Conservation (phyloP, 2,329 filamentous ascomycete genomes). For the Stagonosporopsis rhizophila region DNA sequence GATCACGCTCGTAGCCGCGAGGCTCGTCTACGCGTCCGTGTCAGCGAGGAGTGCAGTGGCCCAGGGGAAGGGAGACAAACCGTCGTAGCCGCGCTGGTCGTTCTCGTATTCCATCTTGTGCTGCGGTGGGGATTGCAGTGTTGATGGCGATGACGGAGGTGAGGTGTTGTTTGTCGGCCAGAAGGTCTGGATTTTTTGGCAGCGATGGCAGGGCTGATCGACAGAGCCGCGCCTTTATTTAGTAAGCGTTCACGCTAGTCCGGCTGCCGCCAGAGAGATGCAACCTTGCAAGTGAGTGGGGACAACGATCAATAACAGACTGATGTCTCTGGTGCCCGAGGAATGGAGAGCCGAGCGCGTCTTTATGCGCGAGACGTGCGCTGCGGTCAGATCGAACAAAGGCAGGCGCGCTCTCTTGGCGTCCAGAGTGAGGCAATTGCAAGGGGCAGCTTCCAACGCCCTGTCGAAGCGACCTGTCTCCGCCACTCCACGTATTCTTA, state of each 20-base stretch:
- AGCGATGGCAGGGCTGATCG: constrained; percentile 39
- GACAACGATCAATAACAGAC: constrained; percentile 10
- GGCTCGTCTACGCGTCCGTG: constrained; percentile 58
- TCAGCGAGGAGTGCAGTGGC: constrained; percentile 25
- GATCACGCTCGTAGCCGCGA: constrained; percentile 69
- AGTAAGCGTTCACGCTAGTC: constrained; percentile 40
- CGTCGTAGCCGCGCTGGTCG: constrained; percentile 70
- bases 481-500: constrained; percentile 5
- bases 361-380: constrained; percentile 11
- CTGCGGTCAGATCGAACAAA: constrained; percentile 16
- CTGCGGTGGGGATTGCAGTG: constrained; percentile 41
- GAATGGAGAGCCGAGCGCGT: constrained; percentile 4
- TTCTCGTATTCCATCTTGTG: constrained; percentile 70
- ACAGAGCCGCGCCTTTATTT: constrained; percentile 38
- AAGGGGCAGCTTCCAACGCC: constrained; percentile 7
- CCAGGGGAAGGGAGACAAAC: constrained; percentile 54
- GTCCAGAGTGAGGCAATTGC: constrained; percentile 14
- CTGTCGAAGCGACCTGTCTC: constrained; percentile 8
- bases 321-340: neutral
- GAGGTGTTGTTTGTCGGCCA: constrained; percentile 32
- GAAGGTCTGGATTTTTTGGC: constrained; percentile 38
- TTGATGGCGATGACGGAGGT: constrained; percentile 26
- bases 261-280: constrained; percentile 24
- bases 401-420: constrained; percentile 16
- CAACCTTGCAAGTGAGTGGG: constrained; percentile 32